phyloP scores from a whole-genome alignment of 2,329 filamentous ascomycete species.

The Helminthosporium solani region DNA sequence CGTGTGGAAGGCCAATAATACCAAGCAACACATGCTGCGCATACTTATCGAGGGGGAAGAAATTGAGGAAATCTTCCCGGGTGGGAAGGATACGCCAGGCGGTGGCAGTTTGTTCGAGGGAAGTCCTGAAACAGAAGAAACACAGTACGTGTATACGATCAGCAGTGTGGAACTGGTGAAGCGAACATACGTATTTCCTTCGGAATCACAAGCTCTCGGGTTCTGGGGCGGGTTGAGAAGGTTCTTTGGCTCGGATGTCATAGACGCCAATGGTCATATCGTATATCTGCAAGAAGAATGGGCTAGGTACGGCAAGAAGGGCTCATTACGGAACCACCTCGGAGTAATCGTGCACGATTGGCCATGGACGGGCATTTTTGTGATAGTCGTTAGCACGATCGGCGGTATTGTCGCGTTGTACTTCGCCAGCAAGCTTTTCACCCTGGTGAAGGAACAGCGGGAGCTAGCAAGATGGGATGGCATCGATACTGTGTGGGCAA shows the following conservation, averaged over 20 bases:
- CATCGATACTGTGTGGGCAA: constrained; percentile 37
- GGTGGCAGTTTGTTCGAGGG: constrained; percentile 23
- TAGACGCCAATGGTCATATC: constrained; percentile 24
- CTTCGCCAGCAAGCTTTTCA: constrained; percentile 19
- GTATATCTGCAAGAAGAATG: constrained; percentile 32
- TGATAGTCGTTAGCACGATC: constrained; percentile 19
- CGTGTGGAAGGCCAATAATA: constrained; percentile 21
- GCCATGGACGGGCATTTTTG: constrained; percentile 24
- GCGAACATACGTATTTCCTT: constrained; percentile 24
- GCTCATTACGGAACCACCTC: constrained; percentile 28
- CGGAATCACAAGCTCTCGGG: constrained; percentile 5
- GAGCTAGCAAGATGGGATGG: constrained; percentile 36
- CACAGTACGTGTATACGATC: constrained; percentile 27
- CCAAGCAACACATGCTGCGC: constrained; percentile 27
- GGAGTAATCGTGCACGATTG: constrained; percentile 29
- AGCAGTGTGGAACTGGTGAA: constrained; percentile 22
- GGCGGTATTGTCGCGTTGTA: constrained; percentile 21
- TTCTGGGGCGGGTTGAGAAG: constrained; percentile 21
- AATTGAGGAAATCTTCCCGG: constrained; percentile 10
- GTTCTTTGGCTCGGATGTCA: constrained; percentile 34
- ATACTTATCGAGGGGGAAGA: constrained; percentile 27
- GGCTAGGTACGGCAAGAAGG: constrained; percentile 34
- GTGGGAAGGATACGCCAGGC: constrained; percentile 10
- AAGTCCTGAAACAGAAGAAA: constrained; percentile 12
- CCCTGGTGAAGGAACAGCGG: constrained; percentile 24